phyloP scores from a whole-genome alignment of 106 monocot genomes.

The Hemerocallis citrina region DNA sequence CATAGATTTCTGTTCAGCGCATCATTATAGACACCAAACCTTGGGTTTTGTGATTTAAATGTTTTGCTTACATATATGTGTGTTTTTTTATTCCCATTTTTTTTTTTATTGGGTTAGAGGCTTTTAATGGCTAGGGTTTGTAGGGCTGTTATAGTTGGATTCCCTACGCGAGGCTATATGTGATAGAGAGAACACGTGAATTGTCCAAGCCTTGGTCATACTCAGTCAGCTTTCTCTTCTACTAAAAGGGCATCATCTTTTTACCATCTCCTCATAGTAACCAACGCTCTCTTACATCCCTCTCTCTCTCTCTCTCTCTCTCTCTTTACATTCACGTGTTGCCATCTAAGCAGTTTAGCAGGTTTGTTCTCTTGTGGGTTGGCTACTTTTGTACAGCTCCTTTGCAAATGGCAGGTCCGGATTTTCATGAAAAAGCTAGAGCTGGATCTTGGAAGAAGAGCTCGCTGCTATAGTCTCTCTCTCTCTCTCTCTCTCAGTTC shows the following conservation, averaged over 20 bases:
- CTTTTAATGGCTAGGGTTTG: too few species aligned
- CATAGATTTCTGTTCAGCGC: too few species aligned
- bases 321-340: conserved; percentile 44
- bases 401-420: conserved; percentile 22
- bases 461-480: not conserved
- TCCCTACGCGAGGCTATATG: too few species aligned
- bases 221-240: conserved; percentile 14
- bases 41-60: too few species aligned
- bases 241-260: conserved; percentile 16
- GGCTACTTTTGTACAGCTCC: conserved; percentile 25
- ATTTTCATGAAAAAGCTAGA: conserved; percentile 53
- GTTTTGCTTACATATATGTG: too few species aligned
- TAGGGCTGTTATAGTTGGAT: too few species aligned
- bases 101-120: too few species aligned
- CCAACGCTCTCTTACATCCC: not conserved
- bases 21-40: too few species aligned
- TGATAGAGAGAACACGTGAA: conserved; percentile 62
- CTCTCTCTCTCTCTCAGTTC: conserved; percentile 16
- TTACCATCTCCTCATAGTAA: conserved; percentile 3
- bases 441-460: conserved; percentile 17
- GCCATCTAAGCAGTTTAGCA: conserved; percentile 46
- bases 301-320: conserved; percentile 14
- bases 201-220: not conserved
- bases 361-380: conserved; percentile 52
- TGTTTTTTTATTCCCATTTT: too few species aligned